These are phyloP conservation scores for Cryphonectria japonica DNA, from an alignment of 2,329 filamentous ascomycete species.

Conservation along the genomic window DNA sequence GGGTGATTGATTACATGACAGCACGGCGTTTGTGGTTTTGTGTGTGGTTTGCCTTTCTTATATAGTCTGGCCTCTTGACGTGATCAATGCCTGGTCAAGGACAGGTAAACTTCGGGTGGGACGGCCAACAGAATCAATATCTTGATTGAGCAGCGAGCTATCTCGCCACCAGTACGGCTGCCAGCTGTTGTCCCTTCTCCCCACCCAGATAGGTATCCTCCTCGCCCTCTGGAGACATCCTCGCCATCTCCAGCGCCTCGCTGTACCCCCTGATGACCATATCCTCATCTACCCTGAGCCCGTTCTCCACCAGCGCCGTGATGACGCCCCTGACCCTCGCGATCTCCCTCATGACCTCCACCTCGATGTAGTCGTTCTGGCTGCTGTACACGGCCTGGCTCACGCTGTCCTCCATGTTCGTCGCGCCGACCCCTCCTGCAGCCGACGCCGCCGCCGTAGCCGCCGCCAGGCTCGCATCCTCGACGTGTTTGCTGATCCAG, in stretches of 20 bases:
- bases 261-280: constrained; percentile 83
- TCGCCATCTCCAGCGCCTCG: constrained; percentile 75
- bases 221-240: constrained; percentile 58
- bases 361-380: constrained; percentile 85
- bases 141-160: constrained; percentile 10
- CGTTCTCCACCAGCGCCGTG: constrained; percentile 78
- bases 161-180: constrained; percentile 43
- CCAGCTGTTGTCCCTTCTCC: constrained; percentile 56
- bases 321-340: constrained; percentile 81
- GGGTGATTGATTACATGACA: background rate
- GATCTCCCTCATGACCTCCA: constrained; percentile 84
- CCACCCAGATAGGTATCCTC: constrained; percentile 65
- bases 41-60: background rate
- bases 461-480: constrained; percentile 54
- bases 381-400: constrained; percentile 88
- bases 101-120: background rate
- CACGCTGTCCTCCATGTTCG: constrained; percentile 84
- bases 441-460: constrained; percentile 51
- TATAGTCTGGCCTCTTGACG: background rate
- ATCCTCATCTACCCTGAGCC: constrained; percentile 86
- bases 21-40: constrained; percentile 2
- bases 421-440: constrained; percentile 71
- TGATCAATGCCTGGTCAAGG: background rate
- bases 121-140: too few species aligned
- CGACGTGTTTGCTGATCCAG: constrained; percentile 86